These are phyloP conservation scores for Pouteria glomerata DNA, from an alignment of 148 eudicot genomes.

Conservation along the genomic window DNA sequence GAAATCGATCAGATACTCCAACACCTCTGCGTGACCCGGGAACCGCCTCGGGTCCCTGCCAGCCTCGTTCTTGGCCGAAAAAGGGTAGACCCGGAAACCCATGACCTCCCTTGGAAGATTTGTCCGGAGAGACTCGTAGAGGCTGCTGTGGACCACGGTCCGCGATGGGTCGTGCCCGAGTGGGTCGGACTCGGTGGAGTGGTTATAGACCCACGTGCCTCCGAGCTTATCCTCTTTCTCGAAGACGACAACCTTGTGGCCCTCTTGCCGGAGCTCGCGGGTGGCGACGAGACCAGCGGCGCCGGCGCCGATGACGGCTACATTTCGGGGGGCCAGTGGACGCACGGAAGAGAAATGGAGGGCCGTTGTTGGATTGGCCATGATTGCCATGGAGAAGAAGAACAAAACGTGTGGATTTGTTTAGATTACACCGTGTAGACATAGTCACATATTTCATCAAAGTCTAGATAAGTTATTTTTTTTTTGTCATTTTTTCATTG, in stretches of 20 bases:
- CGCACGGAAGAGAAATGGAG: conserved; percentile 21
- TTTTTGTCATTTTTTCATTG: too few species aligned
- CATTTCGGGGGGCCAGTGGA: conserved; percentile 28
- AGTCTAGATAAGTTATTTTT: too few species aligned
- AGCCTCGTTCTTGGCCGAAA: conserved; percentile 33
- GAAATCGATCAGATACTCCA: conserved; percentile 74
- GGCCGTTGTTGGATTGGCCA: not conserved
- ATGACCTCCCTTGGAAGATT: conserved; percentile 75
- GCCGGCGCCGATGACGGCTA: conserved; percentile 93
- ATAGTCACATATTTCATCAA: too few species aligned
- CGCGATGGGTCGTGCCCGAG: conserved; percentile 55
- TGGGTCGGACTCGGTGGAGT: conserved; percentile 65
- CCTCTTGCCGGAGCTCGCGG: conserved; percentile 66
- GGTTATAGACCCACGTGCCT: conserved; percentile 73
- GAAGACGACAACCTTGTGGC: conserved; percentile 70
- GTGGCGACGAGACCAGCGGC: conserved; percentile 82
- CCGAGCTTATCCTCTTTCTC: conserved; percentile 52
- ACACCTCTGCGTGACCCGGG: conserved; percentile 76
- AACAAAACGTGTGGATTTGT: too few species aligned
- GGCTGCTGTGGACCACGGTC: conserved; percentile 52
- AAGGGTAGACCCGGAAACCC: conserved; percentile 85
- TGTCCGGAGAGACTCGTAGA: conserved; percentile 76
- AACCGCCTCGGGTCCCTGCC: conserved; percentile 71
- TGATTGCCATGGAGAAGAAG: not conserved
- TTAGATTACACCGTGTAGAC: too few species aligned